Percentiles rank a stretch among this genome's conserved stretches.
phyloP scores from a whole-genome alignment of 2,329 filamentous ascomycete genomes.

The Emergomyces pasteurianus region DNA sequence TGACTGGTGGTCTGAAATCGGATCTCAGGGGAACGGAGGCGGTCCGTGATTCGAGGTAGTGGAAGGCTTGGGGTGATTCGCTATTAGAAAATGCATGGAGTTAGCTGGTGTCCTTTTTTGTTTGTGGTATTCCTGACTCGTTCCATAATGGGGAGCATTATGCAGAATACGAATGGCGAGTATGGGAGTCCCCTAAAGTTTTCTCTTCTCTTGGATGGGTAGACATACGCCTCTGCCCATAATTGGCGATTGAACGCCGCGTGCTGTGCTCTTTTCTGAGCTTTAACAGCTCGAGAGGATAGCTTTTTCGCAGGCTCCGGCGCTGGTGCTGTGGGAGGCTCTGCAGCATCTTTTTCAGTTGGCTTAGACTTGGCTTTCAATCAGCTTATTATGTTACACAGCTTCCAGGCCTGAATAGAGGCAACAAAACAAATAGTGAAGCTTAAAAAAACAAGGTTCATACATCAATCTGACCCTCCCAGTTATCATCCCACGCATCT shows the following conservation, averaged over 20 bases:
- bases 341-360: conserved; percentile 9
- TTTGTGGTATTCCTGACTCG: not conserved
- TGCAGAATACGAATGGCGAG: not conserved
- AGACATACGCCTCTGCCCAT: conserved; percentile 71
- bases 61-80: conserved; percentile 61
- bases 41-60: conserved; percentile 58
- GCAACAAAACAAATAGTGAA: not conserved
- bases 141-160: not conserved
- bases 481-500: conserved; percentile 87
- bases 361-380: conserved; percentile 18
- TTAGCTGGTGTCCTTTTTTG: not conserved
- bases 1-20: conserved; percentile 71
- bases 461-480: conserved; percentile 69
- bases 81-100: conserved; percentile 29
- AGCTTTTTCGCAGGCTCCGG: conserved; percentile 27
- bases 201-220: not conserved
- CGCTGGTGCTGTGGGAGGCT: conserved; percentile 5
- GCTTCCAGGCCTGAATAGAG: not conserved
- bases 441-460: conserved; percentile 8
- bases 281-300: conserved; percentile 51
- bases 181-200: no score
- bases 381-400: not conserved
- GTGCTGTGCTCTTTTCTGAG: conserved; percentile 68
- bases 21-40: conserved; percentile 51
- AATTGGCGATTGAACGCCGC: conserved; percentile 71